Conservation (phyloP, 2,329 filamentous ascomycete species). For the Shiraia bambusicola region DNA sequence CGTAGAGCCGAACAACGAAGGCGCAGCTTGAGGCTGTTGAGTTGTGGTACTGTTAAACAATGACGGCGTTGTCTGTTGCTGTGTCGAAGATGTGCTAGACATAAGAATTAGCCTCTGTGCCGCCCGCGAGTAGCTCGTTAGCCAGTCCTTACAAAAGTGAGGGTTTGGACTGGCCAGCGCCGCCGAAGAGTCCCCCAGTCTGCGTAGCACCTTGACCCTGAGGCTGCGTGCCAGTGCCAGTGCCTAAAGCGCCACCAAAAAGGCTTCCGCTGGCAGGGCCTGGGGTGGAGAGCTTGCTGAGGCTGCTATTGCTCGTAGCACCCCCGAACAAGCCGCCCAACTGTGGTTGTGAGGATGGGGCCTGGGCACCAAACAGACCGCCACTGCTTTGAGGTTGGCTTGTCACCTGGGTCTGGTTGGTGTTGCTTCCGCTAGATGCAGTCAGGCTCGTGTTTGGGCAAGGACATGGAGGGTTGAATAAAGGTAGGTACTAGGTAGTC, state of each 20-base stretch:
- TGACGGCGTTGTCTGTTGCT: slow-evolving; percentile 25
- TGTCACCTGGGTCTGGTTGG: slow-evolving; percentile 29
- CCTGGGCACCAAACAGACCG: slow-evolving; percentile 29
- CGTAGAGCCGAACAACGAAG: slow-evolving; percentile 36
- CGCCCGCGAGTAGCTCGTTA: slow-evolving; percentile 4
- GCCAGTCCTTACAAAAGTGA: slow-evolving; percentile 42
- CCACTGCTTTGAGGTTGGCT: slow-evolving; percentile 31
- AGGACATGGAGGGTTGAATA: background rate
- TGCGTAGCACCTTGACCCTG: slow-evolving; percentile 26
- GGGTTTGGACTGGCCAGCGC: slow-evolving; percentile 31
- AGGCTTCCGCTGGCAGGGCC: slow-evolving; percentile 32
- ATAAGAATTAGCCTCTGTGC: slow-evolving; percentile 31
- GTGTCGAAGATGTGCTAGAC: slow-evolving; percentile 38
- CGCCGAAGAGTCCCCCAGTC: slow-evolving; percentile 39
- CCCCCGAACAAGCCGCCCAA: slow-evolving; percentile 40
- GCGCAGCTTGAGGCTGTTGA: slow-evolving; percentile 34
- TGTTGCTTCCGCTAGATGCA: slow-evolving; percentile 31
- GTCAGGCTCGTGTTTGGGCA: background rate
- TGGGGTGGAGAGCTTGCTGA: slow-evolving; percentile 36
- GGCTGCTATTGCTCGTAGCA: slow-evolving; percentile 9
- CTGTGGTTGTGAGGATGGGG: slow-evolving; percentile 31
- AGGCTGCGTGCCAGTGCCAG: slow-evolving; percentile 24
- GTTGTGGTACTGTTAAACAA: slow-evolving; percentile 34
- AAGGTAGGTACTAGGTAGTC: background rate
- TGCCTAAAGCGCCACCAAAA: slow-evolving; percentile 40